Evolutionary conservation across 345 rosid genomes (phyloP).

Genomic region (Anastatica hierochuntica): DNA sequence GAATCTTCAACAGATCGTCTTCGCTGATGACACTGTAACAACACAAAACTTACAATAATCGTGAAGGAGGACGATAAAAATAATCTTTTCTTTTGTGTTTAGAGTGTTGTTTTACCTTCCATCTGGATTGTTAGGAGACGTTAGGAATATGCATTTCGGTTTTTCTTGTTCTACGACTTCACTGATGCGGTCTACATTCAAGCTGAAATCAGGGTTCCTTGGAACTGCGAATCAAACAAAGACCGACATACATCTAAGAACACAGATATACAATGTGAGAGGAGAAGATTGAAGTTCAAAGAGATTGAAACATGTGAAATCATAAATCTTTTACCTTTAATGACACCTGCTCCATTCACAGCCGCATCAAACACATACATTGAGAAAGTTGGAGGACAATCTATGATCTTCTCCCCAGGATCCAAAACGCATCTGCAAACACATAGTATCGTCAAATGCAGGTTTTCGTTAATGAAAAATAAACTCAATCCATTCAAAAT

Average conservation of each 20-base stretch:
- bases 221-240: conserved; percentile 43
- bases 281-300: too few relatives aligned
- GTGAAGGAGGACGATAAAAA: not conserved
- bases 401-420: conserved; percentile 91
- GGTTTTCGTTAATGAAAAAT: not conserved
- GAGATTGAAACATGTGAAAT: not conserved
- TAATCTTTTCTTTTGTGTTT: not conserved
- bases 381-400: conserved; percentile 96
- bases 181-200: conserved; percentile 66
- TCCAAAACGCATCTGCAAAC: conserved; percentile 70
- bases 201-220: conserved; percentile 78
- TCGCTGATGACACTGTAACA: conserved; percentile 55
- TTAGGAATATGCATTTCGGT: conserved; percentile 90
- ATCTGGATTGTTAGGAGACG: conserved; percentile 97
- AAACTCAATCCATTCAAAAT: not conserved
- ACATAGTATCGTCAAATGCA: too few relatives aligned
- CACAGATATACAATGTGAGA: too few relatives aligned
- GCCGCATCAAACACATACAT: conserved; percentile 99
- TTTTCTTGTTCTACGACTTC: conserved; percentile 55
- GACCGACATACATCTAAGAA: not conserved
- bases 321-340: conserved; percentile 46
- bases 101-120: conserved; percentile 49
- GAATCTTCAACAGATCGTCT: conserved; percentile 68
- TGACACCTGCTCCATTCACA: conserved; percentile 70
- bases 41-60: not conserved